phyloP scores from a whole-genome alignment of 1,284 basidiomycete species.

The Xerocomus subilludens region DNA sequence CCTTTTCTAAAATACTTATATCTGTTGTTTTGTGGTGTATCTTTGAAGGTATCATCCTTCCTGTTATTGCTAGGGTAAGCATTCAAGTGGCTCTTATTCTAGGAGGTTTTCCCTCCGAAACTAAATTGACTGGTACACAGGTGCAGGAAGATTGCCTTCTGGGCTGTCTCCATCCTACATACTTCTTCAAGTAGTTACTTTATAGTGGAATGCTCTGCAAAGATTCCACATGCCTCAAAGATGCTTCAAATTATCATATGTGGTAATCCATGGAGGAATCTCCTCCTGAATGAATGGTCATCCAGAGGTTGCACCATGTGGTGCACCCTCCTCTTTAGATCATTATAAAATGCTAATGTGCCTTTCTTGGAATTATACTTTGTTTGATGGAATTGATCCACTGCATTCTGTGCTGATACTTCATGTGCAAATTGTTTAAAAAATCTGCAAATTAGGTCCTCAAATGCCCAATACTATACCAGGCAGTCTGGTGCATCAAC shows the following conservation, averaged over 20 bases:
- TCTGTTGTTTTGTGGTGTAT: no score
- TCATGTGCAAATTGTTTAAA: conserved; percentile 8
- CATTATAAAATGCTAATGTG: no score
- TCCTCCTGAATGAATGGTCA: conserved; percentile 1
- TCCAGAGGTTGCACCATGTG: neutral
- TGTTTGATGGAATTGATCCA: neutral
- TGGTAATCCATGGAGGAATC: neutral
- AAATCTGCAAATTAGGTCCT: neutral
- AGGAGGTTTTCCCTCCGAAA: no score
- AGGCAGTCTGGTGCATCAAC: no score
- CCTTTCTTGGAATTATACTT: neutral
- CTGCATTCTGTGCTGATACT: neutral
- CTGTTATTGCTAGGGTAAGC: no score
- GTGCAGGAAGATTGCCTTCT: neutral
- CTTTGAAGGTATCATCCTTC: no score
- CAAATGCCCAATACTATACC: no score
- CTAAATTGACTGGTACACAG: neutral
- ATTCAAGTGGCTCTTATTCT: no score
- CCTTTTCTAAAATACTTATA: no score
- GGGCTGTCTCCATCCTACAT: neutral
- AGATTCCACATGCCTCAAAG: neutral
- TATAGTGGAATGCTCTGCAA: neutral
- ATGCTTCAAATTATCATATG: neutral
- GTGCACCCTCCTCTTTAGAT: neutral
- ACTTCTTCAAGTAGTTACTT: conserved; percentile 3